These are phyloP conservation scores for Cordyceps javanica DNA, from an alignment of 2,329 filamentous ascomycete species.

Conservation along the genomic window DNA sequence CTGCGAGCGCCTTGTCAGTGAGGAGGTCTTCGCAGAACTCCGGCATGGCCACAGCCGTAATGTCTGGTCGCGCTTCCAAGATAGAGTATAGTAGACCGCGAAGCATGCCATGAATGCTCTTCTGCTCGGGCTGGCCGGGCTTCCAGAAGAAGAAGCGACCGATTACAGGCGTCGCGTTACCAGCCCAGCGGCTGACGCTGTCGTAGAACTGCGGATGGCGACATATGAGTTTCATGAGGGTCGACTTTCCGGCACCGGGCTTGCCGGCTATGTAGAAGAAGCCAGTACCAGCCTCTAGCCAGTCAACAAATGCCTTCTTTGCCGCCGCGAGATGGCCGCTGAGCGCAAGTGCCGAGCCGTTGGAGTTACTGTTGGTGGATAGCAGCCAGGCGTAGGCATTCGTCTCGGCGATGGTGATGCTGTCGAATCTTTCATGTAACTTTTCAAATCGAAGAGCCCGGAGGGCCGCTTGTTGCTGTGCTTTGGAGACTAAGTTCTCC, in stretches of 20 bases:
- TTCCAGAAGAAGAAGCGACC: conserved; percentile 14
- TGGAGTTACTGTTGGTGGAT: neutral
- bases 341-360: neutral
- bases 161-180: neutral
- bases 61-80: neutral
- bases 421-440: conserved; percentile 3
- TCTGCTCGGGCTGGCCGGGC: conserved; percentile 7
- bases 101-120: conserved; percentile 2
- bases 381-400: neutral
- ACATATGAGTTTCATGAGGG: conserved; percentile 10
- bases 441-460: neutral
- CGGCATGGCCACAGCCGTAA: neutral
- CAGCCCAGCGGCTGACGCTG: neutral
- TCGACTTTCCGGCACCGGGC: conserved; percentile 12
- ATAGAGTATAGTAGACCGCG: conserved; percentile 8
- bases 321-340: neutral
- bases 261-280: conserved; percentile 13
- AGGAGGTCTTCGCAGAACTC: neutral
- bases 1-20: neutral
- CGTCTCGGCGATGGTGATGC: conserved; percentile 2
- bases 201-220: neutral
- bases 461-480: neutral
- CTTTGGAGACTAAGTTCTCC: neutral
- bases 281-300: neutral
- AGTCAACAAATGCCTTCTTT: neutral